Evolutionary conservation across 2,329 filamentous ascomycete species (phyloP), one percentile per base, ranked within the genome.

Genomic region (Stachybotrys chlorohalonatus): DNA sequence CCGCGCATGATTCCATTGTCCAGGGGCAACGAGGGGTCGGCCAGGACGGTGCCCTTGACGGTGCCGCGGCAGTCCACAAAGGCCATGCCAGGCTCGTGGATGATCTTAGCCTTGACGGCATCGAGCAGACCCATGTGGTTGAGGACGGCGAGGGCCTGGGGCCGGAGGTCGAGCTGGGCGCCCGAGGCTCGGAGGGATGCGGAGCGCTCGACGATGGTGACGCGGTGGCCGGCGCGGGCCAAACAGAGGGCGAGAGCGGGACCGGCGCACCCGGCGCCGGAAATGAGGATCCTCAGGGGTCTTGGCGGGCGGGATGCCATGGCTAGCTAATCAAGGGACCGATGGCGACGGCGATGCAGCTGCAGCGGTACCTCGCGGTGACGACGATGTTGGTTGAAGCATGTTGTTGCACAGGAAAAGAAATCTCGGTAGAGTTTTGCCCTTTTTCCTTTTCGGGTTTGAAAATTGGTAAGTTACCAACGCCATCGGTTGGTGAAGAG

Each of bases 1-100:
- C 76, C 79, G 8, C 80, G 68, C 71, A 83, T 75, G 51, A 83
- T 81, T 64, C 83, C 80, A 45, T 73, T 75, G 24, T 83, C 79
- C 0, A 68, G 71, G 0, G 76, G 77, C 30, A 79, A 68, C 17
- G 62, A 66, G 49, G 73, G 36, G 72, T 79, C 31, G 64, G 62
- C 3, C 60, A 52, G 1, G 61, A 42, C 36, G 36, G 36, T 42
- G 36, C 36, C 36, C 36, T 42, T 42, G 36, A 42, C 36, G 9
- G 9, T 64, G 24, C 76, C 76, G 0, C 63, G 58, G 2, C 56
- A 56, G 59, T 81, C 71, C 15, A 82, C 69, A 13, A 82, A 54
- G 7, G 68, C 57, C 4, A 78, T 32, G 6, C 81, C 82, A 16
- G 66, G 59, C 64, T 85, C 82, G 2, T 73, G 63, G 5, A 80